Evolutionary conservation across 768 basidiomycete genomes (phyloP).

Genomic region (Suillus subalutaceus): DNA sequence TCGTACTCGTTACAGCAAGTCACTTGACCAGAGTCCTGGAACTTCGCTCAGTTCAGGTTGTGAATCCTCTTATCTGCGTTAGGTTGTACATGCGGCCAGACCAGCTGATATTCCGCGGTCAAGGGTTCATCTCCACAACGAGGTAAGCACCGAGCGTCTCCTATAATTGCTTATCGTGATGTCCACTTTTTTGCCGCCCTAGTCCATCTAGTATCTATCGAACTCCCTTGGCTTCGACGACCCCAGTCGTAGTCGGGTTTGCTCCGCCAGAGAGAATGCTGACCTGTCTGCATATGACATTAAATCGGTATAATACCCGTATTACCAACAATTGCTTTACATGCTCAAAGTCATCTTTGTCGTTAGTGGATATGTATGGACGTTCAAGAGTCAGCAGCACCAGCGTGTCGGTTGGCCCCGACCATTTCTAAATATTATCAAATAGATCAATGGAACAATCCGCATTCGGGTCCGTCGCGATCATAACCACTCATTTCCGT

Average conservation of each 20-base stretch:
- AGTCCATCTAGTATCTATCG: not conserved
- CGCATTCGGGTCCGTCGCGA: not conserved
- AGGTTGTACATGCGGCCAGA: not conserved
- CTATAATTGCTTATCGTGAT: constrained; percentile 3
- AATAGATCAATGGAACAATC: not conserved
- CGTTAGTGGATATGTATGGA: not conserved
- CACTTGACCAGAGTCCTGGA: not conserved
- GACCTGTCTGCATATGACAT: not conserved
- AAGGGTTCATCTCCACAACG: not conserved
- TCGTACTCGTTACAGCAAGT: not conserved
- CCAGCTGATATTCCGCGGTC: not conserved
- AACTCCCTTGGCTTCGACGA: not conserved
- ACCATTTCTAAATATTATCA: not conserved
- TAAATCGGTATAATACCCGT: not conserved
- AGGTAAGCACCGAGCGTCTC: not conserved
- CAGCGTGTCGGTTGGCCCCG: not conserved
- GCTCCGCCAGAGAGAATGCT: not conserved
- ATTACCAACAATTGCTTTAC: not conserved
- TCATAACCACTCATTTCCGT: constrained; percentile 4
- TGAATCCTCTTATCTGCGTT: constrained; percentile 2
- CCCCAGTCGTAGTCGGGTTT: not conserved
- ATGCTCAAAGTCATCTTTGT: not conserved
- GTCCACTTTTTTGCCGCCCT: not conserved
- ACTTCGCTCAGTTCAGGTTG: constrained; percentile 4
- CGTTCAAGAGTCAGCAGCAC: not conserved